Evolutionary conservation across 192 early-diverging fungal genomes (phyloP), one percentile per base, ranked within the genome.

Genomic region (Gigaspora rosea): DNA sequence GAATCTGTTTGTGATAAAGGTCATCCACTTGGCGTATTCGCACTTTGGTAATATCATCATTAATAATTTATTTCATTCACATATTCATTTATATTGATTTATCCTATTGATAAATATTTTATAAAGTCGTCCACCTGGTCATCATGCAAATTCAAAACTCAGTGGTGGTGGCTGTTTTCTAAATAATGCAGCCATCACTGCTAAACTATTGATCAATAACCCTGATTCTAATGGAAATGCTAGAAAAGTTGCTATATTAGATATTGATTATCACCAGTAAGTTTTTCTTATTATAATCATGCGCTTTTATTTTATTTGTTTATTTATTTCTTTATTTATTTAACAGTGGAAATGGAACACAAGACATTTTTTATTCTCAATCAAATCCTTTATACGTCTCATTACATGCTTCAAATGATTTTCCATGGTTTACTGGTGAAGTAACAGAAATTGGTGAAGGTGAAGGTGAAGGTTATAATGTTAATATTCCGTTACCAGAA

Each of bases 351-450:
- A 88, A 88, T 57, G 87, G 87, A 46, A 88, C 87, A 6, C 87
- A 88, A 75, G 80, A 80, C 16, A 87, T 88, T 47, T 88, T 88
- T 63, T 88, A 87, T 63, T 67, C 74, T 11, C 77, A 73, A 2
- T 78, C 81, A 16, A 91, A 91, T 79, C 90, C 89, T 1, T 78
- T 92, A 16, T 93, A 90, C 48, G 84, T 87, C 6, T 91, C 90
- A 27, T 70, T 93, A 0, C 92, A 93, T 76, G 87, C 82, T 9
- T 61, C 36, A 10, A 78, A 83, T 3, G 90, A 89, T 33, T 93
- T 91, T 76, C 92, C 92, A 10, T 90, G 85, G 77, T 92, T 88
- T 71, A 89, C 85, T 68, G 92, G 91, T 15, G 67, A 82, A 18
- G 86, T 46, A 1, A 58, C 80, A 1, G 92, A 93, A 58, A 82